Evolutionary conservation across 441 rosid species (phyloP), one percentile per base, ranked within the genome.

Genomic region (Capsella rubella): DNA sequence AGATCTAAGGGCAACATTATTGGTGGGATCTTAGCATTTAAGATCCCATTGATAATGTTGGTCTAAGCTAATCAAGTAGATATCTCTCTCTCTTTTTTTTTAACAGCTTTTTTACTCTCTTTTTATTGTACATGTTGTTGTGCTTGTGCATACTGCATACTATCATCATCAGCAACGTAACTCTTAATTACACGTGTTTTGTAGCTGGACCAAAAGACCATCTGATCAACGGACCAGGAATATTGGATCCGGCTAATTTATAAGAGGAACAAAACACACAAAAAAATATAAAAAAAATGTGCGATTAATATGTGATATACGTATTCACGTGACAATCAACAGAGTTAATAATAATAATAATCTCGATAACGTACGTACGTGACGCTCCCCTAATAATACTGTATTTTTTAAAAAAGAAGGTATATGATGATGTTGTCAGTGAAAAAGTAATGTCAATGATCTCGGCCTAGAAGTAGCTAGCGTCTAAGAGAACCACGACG

Each of bases 401-500:
- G 25, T 21, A 37, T 37, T 32, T 6, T 10, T 4, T 0, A 34
- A 31, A 32, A 8, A 35, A 25, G 18, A 10, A 3, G 3, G 25
- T 21, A 21, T 21, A 39, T 18, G 12, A 4, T 25, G 35, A 45
- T 43, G 49, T 43, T 25, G 18, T 42, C 3, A 13, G 39, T 34
- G 8, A 34, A 8, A 39, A 66, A 5, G 47, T 64, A 9, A 40
- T 15, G 68, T 63, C 37, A 76, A 39, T 47, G 39, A 69, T 63
- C 64, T 12, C 13, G 34, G 40, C 25, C 25, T 61, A 69, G 18
- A 63, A 49, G 32, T 65, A 77, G 67, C 34, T 65, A 77, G 67
- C 34, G 51, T 59, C 28, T 32, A 58, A 51, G 18, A 25, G 50
- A 77, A 58, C 76, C 76, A 86, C 94, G 92, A 84, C 85, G 86